Base-by-base conservation (phyloP, 73 alveolate species). In the Uronychia binucleata region DNA sequence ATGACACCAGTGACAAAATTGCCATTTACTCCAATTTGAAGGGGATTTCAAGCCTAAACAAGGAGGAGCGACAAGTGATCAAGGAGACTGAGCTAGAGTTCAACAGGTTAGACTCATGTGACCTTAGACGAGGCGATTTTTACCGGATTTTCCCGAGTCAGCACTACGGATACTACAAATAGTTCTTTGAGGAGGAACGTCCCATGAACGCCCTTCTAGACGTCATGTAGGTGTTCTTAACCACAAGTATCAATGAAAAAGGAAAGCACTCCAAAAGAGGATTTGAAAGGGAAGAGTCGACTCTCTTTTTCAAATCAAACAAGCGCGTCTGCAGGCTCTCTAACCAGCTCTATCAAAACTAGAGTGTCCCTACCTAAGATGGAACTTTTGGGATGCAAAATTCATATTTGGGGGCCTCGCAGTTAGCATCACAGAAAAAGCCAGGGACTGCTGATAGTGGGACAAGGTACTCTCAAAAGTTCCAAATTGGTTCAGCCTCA, bases 141-240 rank as follows among this genome's bases (percentile, higher is more conserved):
- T 90, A 90, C 74, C 85, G 97, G 46, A 77, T 93, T 30, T 93
- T 78, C 81, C 98, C 98, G 26, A 34, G 87, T 0, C 88, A 88
- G 31, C 77, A 78, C 33, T 75, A 92, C 74, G 78, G 28, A 31
- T 88, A 80, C 82, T 94, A 92, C 80, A 84, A 79, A 28, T 82
- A 88, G 34, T 92, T 88, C 85, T 94, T 94, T 80, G 93, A 87
- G 75, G 76, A 78, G 46, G 98, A 94, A 59, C 74, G 98, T 28
- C 93, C 95, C 5, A 79, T 87, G 28, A 94, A 94, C 77, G 28
- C n/a, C 11, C 8, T 83, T 25, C 75, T 83, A 14, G 90, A 83
- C 33, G 33, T 46, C 67, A 46, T 11, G 67, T 46, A 46, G 19
- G 67, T 46, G n/a, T n/a, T n/a, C n/a, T n/a, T n/a, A n/a, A 46